A percentile compares a stretch with the other conserved stretches of the same genome.
Evolutionary conservation across 139 green algal species (phyloP).

Genomic region (Chlorella sp.): DNA sequence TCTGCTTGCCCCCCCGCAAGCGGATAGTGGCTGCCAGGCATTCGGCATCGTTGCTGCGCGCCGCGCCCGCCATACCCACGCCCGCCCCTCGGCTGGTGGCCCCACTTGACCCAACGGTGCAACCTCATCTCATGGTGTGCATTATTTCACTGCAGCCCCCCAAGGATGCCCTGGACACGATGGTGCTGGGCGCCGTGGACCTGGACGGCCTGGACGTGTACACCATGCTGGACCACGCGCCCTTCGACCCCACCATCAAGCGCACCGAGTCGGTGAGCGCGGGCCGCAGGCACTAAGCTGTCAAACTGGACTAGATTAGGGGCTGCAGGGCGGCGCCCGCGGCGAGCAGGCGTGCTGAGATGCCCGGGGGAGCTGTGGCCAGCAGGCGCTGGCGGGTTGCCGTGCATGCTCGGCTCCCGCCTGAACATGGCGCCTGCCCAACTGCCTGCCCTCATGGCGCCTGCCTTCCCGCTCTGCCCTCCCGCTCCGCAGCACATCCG

Average conservation of each 20-base stretch:
- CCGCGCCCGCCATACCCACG: too few species aligned
- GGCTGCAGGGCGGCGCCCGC: too few species aligned
- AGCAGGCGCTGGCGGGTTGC: too few species aligned
- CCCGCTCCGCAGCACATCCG: constrained; percentile 43
- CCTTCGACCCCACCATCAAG: constrained; percentile 91
- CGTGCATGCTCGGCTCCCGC: not conserved
- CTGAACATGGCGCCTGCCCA: not conserved
- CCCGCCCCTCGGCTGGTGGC: too few species aligned
- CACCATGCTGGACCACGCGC: constrained; percentile 75
- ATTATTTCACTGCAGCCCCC: constrained; percentile 48
- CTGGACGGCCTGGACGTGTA: constrained; percentile 56
- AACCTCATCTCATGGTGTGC: too few species aligned
- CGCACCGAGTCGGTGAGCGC: constrained; percentile 71
- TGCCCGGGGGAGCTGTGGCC: too few species aligned
- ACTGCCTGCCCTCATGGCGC: not conserved
- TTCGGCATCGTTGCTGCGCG: not conserved
- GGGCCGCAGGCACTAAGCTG: too few species aligned
- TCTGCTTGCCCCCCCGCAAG: not conserved
- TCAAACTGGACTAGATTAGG: too few species aligned
- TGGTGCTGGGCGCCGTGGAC: constrained; percentile 71
- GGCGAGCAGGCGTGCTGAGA: too few species aligned
- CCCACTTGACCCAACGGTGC: too few species aligned
- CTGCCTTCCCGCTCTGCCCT: not conserved
- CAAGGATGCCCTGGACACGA: constrained; percentile 87
- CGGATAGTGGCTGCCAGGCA: not conserved